These are phyloP conservation scores for Erodium moschatum DNA, from an alignment of 441 rosid genomes.

Conservation along the genomic window DNA sequence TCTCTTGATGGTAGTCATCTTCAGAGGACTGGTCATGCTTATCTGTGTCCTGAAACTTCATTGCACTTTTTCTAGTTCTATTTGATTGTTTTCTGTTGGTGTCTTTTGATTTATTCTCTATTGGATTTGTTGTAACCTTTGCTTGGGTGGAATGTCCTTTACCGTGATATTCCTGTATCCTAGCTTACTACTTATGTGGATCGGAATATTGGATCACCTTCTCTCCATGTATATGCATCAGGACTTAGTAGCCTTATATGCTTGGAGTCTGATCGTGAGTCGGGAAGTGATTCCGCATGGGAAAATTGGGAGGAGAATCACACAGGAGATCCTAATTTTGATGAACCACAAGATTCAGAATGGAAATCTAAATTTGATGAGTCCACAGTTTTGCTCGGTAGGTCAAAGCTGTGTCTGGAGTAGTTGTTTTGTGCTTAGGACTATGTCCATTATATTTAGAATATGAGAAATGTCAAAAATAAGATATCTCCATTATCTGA, in stretches of 20 bases:
- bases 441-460: not conserved
- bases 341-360: slow-evolving; percentile 23
- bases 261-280: slow-evolving; percentile 64
- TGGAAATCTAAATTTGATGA: slow-evolving; percentile 25
- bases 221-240: slow-evolving; percentile 11
- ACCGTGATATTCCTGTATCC: not conserved
- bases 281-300: slow-evolving; percentile 28
- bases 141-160: not conserved
- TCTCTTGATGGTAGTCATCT: slow-evolving; percentile 5
- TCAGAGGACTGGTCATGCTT: not conserved
- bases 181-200: slow-evolving; percentile 5
- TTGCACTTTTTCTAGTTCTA: not conserved
- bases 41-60: not conserved
- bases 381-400: slow-evolving; percentile 29
- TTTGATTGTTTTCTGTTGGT: not conserved
- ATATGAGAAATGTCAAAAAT: slow-evolving; percentile 9
- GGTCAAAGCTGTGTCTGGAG: slow-evolving; percentile 14
- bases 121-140: slow-evolving; percentile 4
- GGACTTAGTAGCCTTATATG: slow-evolving; percentile 42
- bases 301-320: slow-evolving; percentile 29
- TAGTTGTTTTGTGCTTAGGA: slow-evolving; percentile 10
- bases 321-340: slow-evolving; percentile 20
- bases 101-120: slow-evolving; percentile 7
- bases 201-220: not conserved
- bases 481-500: not conserved